These are phyloP conservation scores for Sporisorium scitamineum DNA, from an alignment of 1,284 basidiomycete genomes.

Conservation along the genomic window DNA sequence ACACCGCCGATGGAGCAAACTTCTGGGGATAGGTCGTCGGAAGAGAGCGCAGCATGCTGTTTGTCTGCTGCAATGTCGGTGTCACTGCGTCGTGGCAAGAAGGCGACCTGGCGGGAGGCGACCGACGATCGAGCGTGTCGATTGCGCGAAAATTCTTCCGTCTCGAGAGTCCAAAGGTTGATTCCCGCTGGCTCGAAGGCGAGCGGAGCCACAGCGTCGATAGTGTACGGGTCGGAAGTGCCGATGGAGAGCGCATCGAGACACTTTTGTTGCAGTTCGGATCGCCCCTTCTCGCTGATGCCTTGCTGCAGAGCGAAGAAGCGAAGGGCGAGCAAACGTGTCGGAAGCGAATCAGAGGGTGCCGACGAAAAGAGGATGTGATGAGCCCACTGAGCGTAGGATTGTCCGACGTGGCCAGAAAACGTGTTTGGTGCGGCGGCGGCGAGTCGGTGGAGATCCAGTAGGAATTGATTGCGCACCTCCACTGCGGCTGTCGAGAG, in stretches of 20 bases:
- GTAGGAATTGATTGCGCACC: conserved; percentile 32
- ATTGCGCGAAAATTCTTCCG: conserved; percentile 37
- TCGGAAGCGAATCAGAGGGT: conserved; percentile 16
- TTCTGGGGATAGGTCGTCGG: conserved; percentile 15
- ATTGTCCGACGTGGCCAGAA: conserved; percentile 8
- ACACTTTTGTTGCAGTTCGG: conserved; percentile 41
- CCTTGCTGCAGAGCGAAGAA: conserved; percentile 46
- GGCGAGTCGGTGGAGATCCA: conserved; percentile 34
- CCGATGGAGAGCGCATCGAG: conserved; percentile 12
- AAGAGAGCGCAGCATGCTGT: conserved; percentile 3
- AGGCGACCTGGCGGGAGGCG: neutral
- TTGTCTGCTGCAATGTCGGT: neutral
- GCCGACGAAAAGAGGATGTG: conserved; percentile 18
- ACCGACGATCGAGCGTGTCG: conserved; percentile 9
- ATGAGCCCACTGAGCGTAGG: conserved; percentile 32
- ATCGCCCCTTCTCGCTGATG: conserved; percentile 37
- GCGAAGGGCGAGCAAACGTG: conserved; percentile 54
- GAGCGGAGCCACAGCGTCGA: conserved; percentile 30
- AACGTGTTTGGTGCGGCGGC: conserved; percentile 21
- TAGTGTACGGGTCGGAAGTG: conserved; percentile 5
- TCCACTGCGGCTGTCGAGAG: conserved; percentile 10
- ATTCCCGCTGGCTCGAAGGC: conserved; percentile 26
- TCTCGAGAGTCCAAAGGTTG: conserved; percentile 52
- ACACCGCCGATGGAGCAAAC: conserved; percentile 55
- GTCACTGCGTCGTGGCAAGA: conserved; percentile 10